Evolutionary conservation across 2,329 filamentous ascomycete species (phyloP).

Genomic region (Hypoxylon sp.): DNA sequence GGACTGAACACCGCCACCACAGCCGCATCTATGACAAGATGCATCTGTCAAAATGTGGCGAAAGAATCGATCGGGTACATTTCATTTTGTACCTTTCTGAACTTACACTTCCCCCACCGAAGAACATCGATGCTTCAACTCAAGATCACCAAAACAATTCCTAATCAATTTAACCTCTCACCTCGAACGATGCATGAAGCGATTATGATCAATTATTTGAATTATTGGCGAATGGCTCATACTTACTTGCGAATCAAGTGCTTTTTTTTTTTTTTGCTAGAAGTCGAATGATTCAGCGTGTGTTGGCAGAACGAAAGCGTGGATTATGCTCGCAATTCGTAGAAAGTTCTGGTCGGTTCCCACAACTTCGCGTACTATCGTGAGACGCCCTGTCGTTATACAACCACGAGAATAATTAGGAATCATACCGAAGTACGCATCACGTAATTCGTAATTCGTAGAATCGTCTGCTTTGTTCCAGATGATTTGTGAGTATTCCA

Average conservation of each 20-base stretch:
- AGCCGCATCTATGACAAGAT: conserved; percentile 7
- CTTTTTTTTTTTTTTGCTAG: conserved; percentile 1
- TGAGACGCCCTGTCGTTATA: conserved; percentile 29
- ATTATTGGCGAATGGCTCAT: too few species aligned
- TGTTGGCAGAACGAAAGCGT: neutral
- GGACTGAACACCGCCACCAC: conserved; percentile 19
- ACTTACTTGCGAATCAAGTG: too few species aligned
- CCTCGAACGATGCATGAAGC: neutral
- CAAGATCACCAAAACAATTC: neutral
- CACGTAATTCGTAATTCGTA: conserved; percentile 15
- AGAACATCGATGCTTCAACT: too few species aligned
- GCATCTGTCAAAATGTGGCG: neutral
- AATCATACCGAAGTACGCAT: conserved; percentile 18
- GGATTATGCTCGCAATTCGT: conserved; percentile 19
- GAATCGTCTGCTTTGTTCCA: conserved; percentile 44
- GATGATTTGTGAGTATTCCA: conserved; percentile 24
- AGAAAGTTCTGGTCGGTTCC: conserved; percentile 46
- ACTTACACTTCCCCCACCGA: too few species aligned
- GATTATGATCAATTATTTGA: conserved; percentile 6
- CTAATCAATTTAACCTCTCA: neutral
- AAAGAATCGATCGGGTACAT: neutral
- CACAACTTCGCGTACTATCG: conserved; percentile 37
- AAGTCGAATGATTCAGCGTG: conserved; percentile 8
- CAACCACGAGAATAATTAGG: conserved; percentile 20
- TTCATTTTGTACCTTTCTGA: too few species aligned